These are phyloP conservation scores for Adansonia digitata DNA, from an alignment of 345 rosid genomes.

Conservation along the genomic window DNA sequence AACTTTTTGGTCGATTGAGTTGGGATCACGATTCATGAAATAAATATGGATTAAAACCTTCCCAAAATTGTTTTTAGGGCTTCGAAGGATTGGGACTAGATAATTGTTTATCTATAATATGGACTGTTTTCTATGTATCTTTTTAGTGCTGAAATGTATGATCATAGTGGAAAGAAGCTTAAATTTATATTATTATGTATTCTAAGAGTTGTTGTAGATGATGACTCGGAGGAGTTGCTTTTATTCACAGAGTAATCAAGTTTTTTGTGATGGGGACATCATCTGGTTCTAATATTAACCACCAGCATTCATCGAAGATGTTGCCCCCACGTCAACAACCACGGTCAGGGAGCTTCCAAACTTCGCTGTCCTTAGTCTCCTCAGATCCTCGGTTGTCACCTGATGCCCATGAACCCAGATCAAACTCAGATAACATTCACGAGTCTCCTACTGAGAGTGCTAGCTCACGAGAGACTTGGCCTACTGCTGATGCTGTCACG, in stretches of 20 bases:
- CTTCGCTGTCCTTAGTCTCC: constrained; percentile 22
- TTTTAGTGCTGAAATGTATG: no score
- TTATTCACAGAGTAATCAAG: background rate
- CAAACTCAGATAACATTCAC: constrained; percentile 62
- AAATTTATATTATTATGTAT: background rate
- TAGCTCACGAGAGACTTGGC: constrained; percentile 94
- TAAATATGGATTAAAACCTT: background rate
- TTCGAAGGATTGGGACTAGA: background rate
- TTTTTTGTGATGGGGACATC: constrained; percentile 60
- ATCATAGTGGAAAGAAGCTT: background rate
- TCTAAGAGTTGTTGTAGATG: background rate
- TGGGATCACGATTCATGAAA: background rate
- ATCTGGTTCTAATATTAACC: constrained; percentile 74
- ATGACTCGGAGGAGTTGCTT: background rate
- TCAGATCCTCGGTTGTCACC: constrained; percentile 65
- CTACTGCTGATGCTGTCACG: constrained; percentile 36
- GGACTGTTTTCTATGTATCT: background rate
- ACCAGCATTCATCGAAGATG: constrained; percentile 58
- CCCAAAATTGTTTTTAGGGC: background rate
- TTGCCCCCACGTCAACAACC: constrained; percentile 88
- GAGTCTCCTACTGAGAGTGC: constrained; percentile 98
- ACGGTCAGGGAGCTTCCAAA: constrained; percentile 36
- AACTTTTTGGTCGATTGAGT: background rate
- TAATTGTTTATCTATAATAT: background rate
- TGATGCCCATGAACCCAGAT: constrained; percentile 54